Base-by-base conservation (phyloP, 163 green algal species). In the Scenedesmus sp. region DNA sequence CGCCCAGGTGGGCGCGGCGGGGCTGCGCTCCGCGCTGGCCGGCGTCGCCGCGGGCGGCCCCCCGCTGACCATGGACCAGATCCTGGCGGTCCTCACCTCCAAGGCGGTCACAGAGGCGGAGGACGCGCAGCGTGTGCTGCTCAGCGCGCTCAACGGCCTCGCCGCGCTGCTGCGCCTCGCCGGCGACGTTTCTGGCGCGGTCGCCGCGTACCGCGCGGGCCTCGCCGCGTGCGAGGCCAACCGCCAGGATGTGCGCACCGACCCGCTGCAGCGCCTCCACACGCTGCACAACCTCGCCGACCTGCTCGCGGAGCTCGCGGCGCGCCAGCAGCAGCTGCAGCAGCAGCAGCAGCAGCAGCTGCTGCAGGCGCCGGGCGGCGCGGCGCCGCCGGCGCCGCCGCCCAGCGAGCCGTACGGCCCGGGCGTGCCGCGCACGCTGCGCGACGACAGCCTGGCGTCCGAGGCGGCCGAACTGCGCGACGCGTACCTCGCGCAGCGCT, bases 241-340 rank as follows among this genome's bases (percentile, higher is more conserved):
- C 71, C 86, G 82, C 31, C n/a, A 78, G 11, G 48, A 73, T 24
- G 54, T 66, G 14, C 65, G 73, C 29, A 82, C 88, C 26, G 95
- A 98, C 83, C 84, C 84, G 18, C 87, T 98, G 67, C 95, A 98
- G 84, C 84, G 83, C 29, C 87, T 98, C 67, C 95, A 98, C 87
- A 93, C 93, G 7, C 71, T 98, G 13, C 78, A 94, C 85, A 98
- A 98, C 84, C 87, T 98, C 50, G 79, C 53, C 0, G 39, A 85
- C 29, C 71, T 92, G 28, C 58, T 80, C 15, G 42, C 14, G 11
- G 22, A 71, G 20, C 45, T 80, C 15, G 70, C 58, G 24, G 33
- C n/a, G n/a, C n/a, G n/a, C n/a, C n/a, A 34, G 6, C n/a, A 6
- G 18, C 14, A 69, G 70, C 56, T 48, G 70, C 58, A 85, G 54